Evolutionary conservation across 2,329 filamentous ascomycete species (phyloP).

Genomic region (Scolecobasidium constrictum): DNA sequence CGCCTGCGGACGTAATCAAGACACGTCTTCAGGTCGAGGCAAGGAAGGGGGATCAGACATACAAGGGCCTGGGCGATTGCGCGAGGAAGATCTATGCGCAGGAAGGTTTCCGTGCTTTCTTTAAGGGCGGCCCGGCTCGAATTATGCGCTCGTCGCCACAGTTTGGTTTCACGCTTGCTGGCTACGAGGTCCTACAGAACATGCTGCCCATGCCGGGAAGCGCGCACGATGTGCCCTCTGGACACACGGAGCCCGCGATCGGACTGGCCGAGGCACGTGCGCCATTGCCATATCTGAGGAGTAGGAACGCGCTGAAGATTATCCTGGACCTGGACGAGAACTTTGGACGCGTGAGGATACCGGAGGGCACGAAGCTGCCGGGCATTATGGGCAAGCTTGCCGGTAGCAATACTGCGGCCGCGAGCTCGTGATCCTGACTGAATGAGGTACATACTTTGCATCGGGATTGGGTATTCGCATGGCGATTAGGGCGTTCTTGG

Average conservation of each 20-base stretch:
- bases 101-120: conserved; percentile 93
- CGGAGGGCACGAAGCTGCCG: conserved; percentile 19
- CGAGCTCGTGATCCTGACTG: no score
- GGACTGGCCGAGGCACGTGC: conserved; percentile 53
- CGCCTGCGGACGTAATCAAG: conserved; percentile 98
- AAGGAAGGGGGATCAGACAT: conserved; percentile 82
- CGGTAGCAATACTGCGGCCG: no score
- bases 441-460: no score
- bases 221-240: conserved; percentile 34
- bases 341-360: conserved; percentile 65
- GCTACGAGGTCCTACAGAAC: conserved; percentile 84
- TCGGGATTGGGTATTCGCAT: no score
- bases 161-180: conserved; percentile 93
- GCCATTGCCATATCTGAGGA: conserved; percentile 56
- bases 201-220: conserved; percentile 66
- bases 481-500: no score
- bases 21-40: conserved; percentile 95
- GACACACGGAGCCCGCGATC: conserved; percentile 52
- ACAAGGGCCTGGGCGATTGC: conserved; percentile 78
- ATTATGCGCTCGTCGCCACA: conserved; percentile 92
- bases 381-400: neutral
- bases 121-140: conserved; percentile 94
- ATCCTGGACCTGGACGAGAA: conserved; percentile 90
- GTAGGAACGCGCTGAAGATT: conserved; percentile 87
- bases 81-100: conserved; percentile 76